Base-by-base conservation (phyloP, 306 rosid genomes). In the Prunus fruticosa region DNA sequence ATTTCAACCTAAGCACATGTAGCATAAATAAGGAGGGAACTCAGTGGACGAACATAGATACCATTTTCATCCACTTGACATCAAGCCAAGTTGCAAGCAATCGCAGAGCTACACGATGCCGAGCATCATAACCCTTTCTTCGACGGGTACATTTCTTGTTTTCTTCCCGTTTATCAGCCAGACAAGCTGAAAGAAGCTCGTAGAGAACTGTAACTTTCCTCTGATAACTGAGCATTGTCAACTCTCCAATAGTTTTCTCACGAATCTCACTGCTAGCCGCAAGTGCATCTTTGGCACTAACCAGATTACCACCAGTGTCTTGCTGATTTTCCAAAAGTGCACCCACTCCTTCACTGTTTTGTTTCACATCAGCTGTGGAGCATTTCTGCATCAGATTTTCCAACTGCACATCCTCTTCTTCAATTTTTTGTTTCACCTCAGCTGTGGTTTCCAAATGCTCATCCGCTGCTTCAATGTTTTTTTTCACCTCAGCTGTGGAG, bases 61-160 rank as follows among this genome's bases (percentile, higher is more conserved):
- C 98, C 97, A 94, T 84, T 84, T 90, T 86, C 41, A 51, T 80
- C 97, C 97, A 90, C 82, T 94, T 86, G 85, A 92, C 62, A 85
- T 92, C 96, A 67, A 94, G 86, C 98, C 97, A 94, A 68, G 93
- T 90, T 34, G 93, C 91, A 64, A 94, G 78, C 82, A 90, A 69
- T 56, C 93, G 84, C 75, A 94, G 73, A 70, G 93, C 91, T 75
- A 86, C 91, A 43, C 97, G 92, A 81, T 91, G 91, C 4, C 98
- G 91, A 71, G 98, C 95, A 85, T 94, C 98, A 69, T 89, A 94
- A 9, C 97, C 97, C 80, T 82, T 89, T 86, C 98, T 89, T 82
- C 62, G 81, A 47, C 88, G 91, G 61, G 79, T 71, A 81, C 77
- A 74, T 69, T 89, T 90, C 77, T 82, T 83, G 49, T 82, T 77